phyloP scores from a whole-genome alignment of 805 yeast species.

The Huiozyma naganishii region DNA sequence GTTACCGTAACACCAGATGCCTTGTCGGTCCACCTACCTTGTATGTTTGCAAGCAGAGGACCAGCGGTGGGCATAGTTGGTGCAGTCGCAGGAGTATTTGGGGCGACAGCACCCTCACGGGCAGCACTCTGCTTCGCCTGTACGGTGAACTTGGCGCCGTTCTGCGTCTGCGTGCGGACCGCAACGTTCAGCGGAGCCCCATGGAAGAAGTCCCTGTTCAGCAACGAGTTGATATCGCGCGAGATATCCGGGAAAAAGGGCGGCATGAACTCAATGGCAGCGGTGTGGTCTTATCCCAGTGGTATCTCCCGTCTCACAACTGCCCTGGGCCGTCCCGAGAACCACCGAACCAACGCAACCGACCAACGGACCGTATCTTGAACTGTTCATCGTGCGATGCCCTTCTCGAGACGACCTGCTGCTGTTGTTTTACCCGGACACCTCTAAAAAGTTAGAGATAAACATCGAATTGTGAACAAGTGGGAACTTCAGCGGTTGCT shows the following conservation, averaged over 20 bases:
- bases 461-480: no score
- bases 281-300: conserved; percentile 29
- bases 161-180: conserved; percentile 87
- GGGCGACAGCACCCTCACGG: conserved; percentile 82
- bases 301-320: no score
- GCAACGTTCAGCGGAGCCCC: conserved; percentile 77
- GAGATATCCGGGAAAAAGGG: conserved; percentile 90
- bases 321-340: no score
- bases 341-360: no score
- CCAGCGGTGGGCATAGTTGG: no score
- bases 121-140: conserved; percentile 88
- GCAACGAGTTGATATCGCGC: conserved; percentile 82
- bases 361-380: no score
- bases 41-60: conserved; percentile 62
- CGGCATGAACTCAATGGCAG: conserved; percentile 35
- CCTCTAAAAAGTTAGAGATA: no score
- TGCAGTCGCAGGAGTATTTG: no score
- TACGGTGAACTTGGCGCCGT: conserved; percentile 89
- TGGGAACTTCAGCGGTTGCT: no score
- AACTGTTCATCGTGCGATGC: no score
- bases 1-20: conserved; percentile 68
- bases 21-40: conserved; percentile 89
- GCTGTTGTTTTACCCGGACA: no score
- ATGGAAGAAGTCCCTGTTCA: conserved; percentile 90
- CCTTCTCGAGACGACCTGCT: no score